phyloP scores from a whole-genome alignment of 2,329 filamentous ascomycete genomes.

The Rhinocladiella mackenziei region DNA sequence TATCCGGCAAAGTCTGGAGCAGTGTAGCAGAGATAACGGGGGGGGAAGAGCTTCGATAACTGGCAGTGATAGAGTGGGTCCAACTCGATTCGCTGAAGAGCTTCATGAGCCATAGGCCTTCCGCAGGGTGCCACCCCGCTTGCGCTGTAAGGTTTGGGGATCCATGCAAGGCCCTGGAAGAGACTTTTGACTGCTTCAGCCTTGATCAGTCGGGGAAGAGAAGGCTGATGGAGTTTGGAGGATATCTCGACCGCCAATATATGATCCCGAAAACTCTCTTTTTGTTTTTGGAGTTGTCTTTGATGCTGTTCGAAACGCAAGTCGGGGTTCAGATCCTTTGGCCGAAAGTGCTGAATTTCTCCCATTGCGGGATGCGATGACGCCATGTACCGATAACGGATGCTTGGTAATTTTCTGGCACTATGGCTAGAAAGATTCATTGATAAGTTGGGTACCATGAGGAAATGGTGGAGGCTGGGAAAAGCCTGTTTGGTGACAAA shows the following conservation, averaged over 20 bases:
- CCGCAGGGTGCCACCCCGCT: background rate
- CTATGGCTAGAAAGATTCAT: too few species aligned
- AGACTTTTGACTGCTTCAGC: too few species aligned
- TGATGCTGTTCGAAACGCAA: too few species aligned
- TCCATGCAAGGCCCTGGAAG: background rate
- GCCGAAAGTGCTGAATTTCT: too few species aligned
- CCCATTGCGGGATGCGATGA: too few species aligned
- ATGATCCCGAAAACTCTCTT: too few species aligned
- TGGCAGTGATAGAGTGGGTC: conserved; percentile 2
- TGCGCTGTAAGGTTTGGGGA: background rate
- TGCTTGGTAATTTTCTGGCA: background rate
- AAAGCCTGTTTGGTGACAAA: background rate
- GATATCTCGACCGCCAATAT: too few species aligned
- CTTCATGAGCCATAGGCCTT: conserved; percentile 3
- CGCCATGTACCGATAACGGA: too few species aligned
- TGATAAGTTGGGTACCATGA: too few species aligned
- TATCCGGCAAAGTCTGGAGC: background rate
- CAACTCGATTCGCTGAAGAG: conserved; percentile 12
- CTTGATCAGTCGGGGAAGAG: background rate
- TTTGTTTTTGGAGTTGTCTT: too few species aligned
- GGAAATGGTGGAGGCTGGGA: conserved; percentile 1
- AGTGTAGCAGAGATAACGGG: conserved; percentile 1
- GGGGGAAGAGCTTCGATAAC: conserved; percentile 16
- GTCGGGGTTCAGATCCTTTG: too few species aligned
- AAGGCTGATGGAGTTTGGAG: too few species aligned